Evolutionary conservation across 2,329 filamentous ascomycete genomes (phyloP).

Genomic region (Sporothrix sp.): DNA sequence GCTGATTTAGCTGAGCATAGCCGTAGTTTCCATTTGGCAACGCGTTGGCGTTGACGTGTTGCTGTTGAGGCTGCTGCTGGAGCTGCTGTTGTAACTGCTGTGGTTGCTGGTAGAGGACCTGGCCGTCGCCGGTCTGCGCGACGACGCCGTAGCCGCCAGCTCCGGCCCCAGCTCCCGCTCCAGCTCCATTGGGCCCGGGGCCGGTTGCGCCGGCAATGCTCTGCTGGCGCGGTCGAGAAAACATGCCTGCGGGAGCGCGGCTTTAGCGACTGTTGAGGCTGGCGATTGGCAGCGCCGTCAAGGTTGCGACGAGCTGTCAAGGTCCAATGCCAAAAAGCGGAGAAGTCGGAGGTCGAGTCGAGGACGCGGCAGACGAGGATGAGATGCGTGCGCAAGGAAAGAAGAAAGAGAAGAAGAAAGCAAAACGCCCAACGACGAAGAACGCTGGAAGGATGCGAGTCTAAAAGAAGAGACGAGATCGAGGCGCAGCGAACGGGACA

Average conservation of each 20-base stretch:
- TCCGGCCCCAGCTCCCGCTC: not conserved
- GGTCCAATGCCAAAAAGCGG: no score
- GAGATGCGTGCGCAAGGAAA: not conserved
- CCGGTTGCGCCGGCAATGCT: conserved; percentile 3
- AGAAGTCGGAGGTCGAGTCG: no score
- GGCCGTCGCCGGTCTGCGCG: not conserved
- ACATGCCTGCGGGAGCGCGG: not conserved
- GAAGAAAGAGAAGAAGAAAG: not conserved
- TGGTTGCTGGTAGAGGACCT: not conserved
- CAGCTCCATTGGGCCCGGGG: not conserved
- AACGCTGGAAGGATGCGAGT: not conserved
- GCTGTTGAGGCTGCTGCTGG: not conserved
- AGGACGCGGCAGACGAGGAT: no score
- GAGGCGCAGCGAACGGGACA: no score
- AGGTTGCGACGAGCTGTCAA: no score
- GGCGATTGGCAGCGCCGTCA: no score
- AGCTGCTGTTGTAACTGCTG: not conserved
- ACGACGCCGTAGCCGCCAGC: not conserved
- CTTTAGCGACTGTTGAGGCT: not conserved
- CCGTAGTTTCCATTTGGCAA: not conserved
- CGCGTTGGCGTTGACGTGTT: not conserved
- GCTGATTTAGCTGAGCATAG: not conserved
- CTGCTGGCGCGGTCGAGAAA: conserved; percentile 8
- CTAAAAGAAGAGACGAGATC: not conserved
- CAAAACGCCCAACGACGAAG: not conserved